Percentiles rank a stretch among this genome's conserved stretches.
Conservation (phyloP, 2,329 filamentous ascomycete species). For the Neonectria punicea region DNA sequence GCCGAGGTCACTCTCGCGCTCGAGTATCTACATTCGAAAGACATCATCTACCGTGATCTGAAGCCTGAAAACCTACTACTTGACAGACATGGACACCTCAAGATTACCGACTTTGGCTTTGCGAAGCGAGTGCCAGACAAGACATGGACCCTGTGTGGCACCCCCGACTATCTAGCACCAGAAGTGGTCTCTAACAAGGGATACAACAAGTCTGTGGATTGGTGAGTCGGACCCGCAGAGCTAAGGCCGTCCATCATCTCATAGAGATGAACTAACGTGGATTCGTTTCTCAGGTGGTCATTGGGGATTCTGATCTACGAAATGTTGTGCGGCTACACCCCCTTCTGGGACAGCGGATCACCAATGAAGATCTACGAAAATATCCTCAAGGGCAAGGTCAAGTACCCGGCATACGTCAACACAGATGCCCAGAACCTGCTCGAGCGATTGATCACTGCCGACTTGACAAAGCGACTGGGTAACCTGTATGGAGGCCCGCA, state of each 20-base stretch:
- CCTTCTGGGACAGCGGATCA: conserved; percentile 97
- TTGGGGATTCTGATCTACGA: conserved; percentile 98
- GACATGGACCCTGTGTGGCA: conserved; percentile 98
- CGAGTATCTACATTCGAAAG: conserved; percentile 92
- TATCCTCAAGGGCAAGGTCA: conserved; percentile 93
- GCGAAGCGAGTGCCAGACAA: conserved; percentile 98
- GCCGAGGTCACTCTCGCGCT: conserved; percentile 95
- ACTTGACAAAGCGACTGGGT: conserved; percentile 93
- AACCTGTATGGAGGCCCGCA: conserved; percentile 91
- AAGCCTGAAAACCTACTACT: conserved; percentile 95
- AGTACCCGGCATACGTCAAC: conserved; percentile 96
- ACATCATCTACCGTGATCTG: conserved; percentile 97
- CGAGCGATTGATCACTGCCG: conserved; percentile 90
- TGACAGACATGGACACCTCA: conserved; percentile 92
- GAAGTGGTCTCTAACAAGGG: conserved; percentile 99
- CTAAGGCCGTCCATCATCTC: background rate
- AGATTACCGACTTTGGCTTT: conserved; percentile 98
- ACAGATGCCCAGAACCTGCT: conserved; percentile 93
- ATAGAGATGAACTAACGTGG: conserved; percentile 18
- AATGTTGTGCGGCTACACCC: conserved; percentile 99
- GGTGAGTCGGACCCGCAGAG: conserved; percentile 70
- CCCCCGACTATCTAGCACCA: conserved; percentile 95
- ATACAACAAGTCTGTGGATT: conserved; percentile 99
- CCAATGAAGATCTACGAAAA: conserved; percentile 99
- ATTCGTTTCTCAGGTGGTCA: conserved; percentile 80